phyloP scores from a whole-genome alignment of 2,329 filamentous ascomycete species.

The Exserohilum turcica region DNA sequence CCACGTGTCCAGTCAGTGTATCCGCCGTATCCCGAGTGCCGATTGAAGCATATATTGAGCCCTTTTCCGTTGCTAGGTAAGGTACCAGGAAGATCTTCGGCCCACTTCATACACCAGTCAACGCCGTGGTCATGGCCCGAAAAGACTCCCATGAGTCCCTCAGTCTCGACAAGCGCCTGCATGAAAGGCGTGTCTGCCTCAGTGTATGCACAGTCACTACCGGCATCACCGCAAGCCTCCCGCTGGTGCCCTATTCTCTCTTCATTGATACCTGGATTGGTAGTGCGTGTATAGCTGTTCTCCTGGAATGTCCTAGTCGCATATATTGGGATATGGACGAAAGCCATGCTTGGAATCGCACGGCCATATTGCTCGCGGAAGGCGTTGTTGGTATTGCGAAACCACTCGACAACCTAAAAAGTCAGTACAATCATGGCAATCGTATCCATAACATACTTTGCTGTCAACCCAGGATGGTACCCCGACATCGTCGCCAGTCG shows the following conservation, averaged over 20 bases:
- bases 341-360: conserved; percentile 57
- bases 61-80: conserved; percentile 51
- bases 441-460: conserved; percentile 16
- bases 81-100: conserved; percentile 32
- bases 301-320: conserved; percentile 47
- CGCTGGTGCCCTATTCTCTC: conserved; percentile 33
- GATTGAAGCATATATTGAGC: conserved; percentile 62
- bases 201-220: conserved; percentile 40
- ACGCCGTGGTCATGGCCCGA: conserved; percentile 68
- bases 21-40: conserved; percentile 72
- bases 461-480: conserved; percentile 28
- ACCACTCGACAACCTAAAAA: conserved; percentile 36
- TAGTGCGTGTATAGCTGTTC: conserved; percentile 53
- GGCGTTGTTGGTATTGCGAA: conserved; percentile 21
- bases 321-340: conserved; percentile 58
- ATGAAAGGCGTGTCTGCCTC: conserved; percentile 66
- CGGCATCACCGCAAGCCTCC: conserved; percentile 17
- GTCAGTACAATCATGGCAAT: conserved; percentile 3
- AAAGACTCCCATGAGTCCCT: conserved; percentile 56
- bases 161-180: conserved; percentile 61
- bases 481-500: conserved; percentile 17
- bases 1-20: conserved; percentile 69
- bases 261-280: conserved; percentile 49
- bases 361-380: conserved; percentile 37
- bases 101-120: conserved; percentile 52